These are phyloP conservation scores for Sporothrix schenckii DNA, from an alignment of 2,329 filamentous ascomycete genomes.

Conservation along the genomic window DNA sequence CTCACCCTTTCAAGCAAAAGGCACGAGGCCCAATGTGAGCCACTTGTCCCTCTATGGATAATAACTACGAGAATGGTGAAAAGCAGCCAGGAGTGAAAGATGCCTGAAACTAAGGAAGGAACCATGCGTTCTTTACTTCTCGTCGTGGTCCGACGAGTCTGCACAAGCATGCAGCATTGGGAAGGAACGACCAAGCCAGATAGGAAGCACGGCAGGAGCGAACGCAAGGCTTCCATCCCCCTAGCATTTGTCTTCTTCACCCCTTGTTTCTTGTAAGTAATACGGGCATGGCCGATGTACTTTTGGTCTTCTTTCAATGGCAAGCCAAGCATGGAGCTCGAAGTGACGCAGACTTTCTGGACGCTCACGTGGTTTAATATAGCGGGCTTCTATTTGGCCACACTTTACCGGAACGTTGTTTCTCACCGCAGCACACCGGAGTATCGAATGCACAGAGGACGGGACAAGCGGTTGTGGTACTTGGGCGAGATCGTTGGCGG, in stretches of 20 bases:
- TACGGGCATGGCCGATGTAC: neutral
- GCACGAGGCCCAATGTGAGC: neutral
- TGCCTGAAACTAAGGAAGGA: constrained; percentile 11
- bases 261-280: neutral
- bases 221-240: neutral
- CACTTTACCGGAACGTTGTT: too few relatives aligned
- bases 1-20: neutral
- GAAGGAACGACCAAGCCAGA: constrained; percentile 7
- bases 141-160: neutral
- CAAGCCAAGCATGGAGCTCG: neutral
- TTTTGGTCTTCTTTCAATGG: neutral
- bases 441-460: neutral
- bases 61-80: neutral
- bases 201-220: neutral
- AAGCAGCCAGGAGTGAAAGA: neutral
- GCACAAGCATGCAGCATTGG: constrained; percentile 8
- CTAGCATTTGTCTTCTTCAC: neutral
- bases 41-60: constrained; percentile 5
- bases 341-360: constrained; percentile 12
- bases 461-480: neutral
- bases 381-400: neutral
- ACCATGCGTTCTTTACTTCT: neutral
- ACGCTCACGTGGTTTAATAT: constrained; percentile 28
- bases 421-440: constrained; percentile 15
- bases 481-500: neutral